A percentile compares a stretch with the other conserved stretches of the same genome.
Evolutionary conservation across 1,284 basidiomycete species (phyloP).

Genomic region (Fomitopsis palustris): DNA sequence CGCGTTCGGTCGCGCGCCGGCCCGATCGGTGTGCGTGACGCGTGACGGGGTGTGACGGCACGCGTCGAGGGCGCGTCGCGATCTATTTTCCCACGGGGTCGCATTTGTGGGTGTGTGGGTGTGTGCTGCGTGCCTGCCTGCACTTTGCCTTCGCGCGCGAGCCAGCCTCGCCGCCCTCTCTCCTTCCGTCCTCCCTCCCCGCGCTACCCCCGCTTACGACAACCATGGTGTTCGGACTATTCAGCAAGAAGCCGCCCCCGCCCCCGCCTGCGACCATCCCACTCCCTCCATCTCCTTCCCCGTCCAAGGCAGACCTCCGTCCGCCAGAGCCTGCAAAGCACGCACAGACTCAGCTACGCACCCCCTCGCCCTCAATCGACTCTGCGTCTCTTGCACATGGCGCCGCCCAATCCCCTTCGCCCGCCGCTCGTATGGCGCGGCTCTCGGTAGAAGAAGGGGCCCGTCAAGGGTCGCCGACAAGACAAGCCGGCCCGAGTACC

Average conservation of each 20-base stretch:
- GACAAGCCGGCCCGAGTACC: slow-evolving; percentile 8
- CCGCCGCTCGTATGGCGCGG: slow-evolving; percentile 20
- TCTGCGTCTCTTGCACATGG: slow-evolving; percentile 27
- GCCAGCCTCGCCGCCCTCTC: neutral
- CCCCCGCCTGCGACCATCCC: slow-evolving; percentile 12
- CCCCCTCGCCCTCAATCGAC: slow-evolving; percentile 48
- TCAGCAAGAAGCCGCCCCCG: slow-evolving; percentile 35
- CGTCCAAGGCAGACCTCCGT: slow-evolving; percentile 1
- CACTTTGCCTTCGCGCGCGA: neutral
- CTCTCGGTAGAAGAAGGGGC: slow-evolving; percentile 20
- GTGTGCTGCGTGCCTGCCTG: slow-evolving; percentile 3
- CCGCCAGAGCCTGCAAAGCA: slow-evolving; percentile 1
- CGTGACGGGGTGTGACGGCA: neutral
- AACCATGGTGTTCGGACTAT: slow-evolving; percentile 50
- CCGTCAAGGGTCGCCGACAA: slow-evolving; percentile 16
- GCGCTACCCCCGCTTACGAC: neutral
- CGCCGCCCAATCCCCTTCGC: slow-evolving; percentile 23
- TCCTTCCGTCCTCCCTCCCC: neutral
- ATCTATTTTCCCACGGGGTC: slow-evolving; percentile 6
- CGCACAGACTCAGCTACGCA: slow-evolving; percentile 38
- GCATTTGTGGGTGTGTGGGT: neutral
- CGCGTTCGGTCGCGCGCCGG: neutral
- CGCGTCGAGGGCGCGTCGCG: slow-evolving; percentile 7
- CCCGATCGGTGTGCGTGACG: neutral
- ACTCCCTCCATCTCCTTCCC: slow-evolving; percentile 10